Base-by-base conservation (phyloP, 345 rosid species). In the Isatis tinctoria region DNA sequence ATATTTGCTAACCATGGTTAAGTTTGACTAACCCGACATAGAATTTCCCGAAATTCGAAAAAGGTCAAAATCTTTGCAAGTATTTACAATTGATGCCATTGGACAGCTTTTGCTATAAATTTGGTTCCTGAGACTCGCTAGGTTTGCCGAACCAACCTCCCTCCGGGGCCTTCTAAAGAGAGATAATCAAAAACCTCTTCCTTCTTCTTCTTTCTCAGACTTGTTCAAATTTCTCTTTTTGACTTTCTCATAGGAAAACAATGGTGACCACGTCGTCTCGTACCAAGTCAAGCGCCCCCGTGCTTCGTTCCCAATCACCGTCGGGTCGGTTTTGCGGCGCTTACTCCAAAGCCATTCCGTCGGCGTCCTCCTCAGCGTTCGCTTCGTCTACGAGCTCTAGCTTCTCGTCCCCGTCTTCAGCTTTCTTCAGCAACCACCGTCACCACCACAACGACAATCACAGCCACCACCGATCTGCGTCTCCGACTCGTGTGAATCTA, bases 71-170 rank as follows among this genome's bases (percentile, higher is more conserved):
- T 18, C 60, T 65, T 71, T 6, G 7, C 0, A 30, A 5, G 7
- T 77, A 70, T 18, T 77, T 77, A 77, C 80, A 32, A 7, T 11
- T 2, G 0, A 10, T 77, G 80, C 80, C 76, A 71, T 65, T 22
- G 67, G n/a, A 4, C n/a, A 18, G 14, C 61, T 58, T 53, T 40
- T 65, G 68, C 18, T 77, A 77, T 77, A 77, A 77, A 77, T 77
- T 65, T 3, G 62, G 67, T 72, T 64, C 35, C 68, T 48, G 76
- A 77, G 68, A 71, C 76, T 77, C 76, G 26, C 73, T 71, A 77
- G 76, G 80, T 77, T 77, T 77, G 80, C 80, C 76, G 73, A 71
- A 77, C 76, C 76, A 77, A 77, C 64, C 53, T 70, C 63, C 48
- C 80, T 58, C 51, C 51, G 48, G 40, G 43, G 10, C 73, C 56